Conservation (phyloP, 2,329 filamentous ascomycete genomes). For the Pseudocercospora eumusae region DNA sequence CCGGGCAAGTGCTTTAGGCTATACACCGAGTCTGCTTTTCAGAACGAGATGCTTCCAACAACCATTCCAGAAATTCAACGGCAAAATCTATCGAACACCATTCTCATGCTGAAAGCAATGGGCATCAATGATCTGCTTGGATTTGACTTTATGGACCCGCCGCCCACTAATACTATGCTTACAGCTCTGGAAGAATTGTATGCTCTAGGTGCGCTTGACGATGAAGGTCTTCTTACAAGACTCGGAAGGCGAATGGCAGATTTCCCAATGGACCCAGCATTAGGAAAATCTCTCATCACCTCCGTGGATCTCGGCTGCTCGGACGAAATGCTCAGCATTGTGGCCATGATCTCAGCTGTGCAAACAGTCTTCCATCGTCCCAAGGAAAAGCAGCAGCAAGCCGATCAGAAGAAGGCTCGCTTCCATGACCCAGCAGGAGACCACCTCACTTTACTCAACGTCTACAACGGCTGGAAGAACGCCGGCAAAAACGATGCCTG, state of each 20-base stretch:
- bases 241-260: conserved; percentile 96
- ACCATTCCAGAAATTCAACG: conserved; percentile 96
- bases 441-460: conserved; percentile 90
- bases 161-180: conserved; percentile 95
- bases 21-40: conserved; percentile 93
- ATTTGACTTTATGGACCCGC: conserved; percentile 99
- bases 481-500: conserved; percentile 80
- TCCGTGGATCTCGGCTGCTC: conserved; percentile 86
- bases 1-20: conserved; percentile 94
- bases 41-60: conserved; percentile 95
- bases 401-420: conserved; percentile 95
- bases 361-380: conserved; percentile 89
- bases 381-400: conserved; percentile 94
- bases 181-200: conserved; percentile 95
- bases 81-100: conserved; percentile 88
- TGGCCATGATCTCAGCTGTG: conserved; percentile 83
- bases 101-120: conserved; percentile 98
- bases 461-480: conserved; percentile 96
- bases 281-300: conserved; percentile 87
- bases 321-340: conserved; percentile 91
- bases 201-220: conserved; percentile 84
- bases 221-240: conserved; percentile 89
- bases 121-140: conserved; percentile 96
- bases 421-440: conserved; percentile 96
- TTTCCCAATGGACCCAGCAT: conserved; percentile 93